phyloP scores from a whole-genome alignment of 176 grass and related monocot species.

The Luzula sylvatica region DNA sequence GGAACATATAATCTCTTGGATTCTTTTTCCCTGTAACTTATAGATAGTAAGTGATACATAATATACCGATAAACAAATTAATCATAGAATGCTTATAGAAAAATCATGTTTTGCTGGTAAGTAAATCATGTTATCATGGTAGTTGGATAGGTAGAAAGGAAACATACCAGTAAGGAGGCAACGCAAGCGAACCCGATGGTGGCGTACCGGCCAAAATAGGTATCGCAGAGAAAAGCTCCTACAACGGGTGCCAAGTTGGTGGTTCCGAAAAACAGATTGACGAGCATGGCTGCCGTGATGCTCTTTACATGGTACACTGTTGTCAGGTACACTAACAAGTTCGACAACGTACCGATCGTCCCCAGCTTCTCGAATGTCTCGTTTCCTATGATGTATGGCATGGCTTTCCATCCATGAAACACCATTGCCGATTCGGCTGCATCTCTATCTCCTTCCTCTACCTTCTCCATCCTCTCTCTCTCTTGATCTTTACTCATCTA shows the following conservation, averaged over 20 bases:
- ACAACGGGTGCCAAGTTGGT: slow-evolving; percentile 41
- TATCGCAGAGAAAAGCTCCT: slow-evolving; percentile 68
- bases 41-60: too few species aligned
- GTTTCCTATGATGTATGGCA: slow-evolving; percentile 83
- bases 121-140: neutral
- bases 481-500: neutral
- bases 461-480: slow-evolving; percentile 14
- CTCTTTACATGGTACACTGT: slow-evolving; percentile 51
- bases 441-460: neutral
- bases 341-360: slow-evolving; percentile 46
- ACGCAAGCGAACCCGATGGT: slow-evolving; percentile 38
- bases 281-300: slow-evolving; percentile 25
- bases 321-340: slow-evolving; percentile 74
- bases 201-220: slow-evolving; percentile 69
- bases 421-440: slow-evolving; percentile 2
- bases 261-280: slow-evolving; percentile 51
- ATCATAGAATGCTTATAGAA: neutral
- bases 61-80: too few species aligned
- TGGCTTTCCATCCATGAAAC: slow-evolving; percentile 59
- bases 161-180: slow-evolving; percentile 31
- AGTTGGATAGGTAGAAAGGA: neutral
- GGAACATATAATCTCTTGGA: too few species aligned
- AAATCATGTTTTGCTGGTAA: neutral
- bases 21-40: too few species aligned
- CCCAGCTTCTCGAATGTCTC: slow-evolving; percentile 83